A percentile compares a stretch with the other conserved stretches of the same genome.
Evolutionary conservation across 31 red algal species (phyloP).

Genomic region (Porphyra umbilicalis): DNA sequence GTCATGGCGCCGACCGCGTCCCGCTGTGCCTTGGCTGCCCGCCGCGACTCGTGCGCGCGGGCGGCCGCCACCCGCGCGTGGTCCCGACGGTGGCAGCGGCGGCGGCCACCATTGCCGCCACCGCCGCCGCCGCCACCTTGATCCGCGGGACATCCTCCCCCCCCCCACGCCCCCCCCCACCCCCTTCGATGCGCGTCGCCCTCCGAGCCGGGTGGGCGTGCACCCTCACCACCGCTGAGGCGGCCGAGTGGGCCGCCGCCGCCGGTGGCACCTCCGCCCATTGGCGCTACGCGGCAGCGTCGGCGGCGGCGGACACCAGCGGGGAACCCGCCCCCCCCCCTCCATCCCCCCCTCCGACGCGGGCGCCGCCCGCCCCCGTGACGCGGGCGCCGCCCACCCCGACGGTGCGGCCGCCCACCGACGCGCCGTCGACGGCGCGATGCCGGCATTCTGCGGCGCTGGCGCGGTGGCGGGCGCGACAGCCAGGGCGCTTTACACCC

Average conservation of each 20-base stretch:
- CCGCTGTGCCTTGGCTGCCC: too few species aligned
- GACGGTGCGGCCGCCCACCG: neutral
- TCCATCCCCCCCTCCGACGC: neutral
- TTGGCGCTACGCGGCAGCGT: neutral
- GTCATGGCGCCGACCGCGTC: too few species aligned
- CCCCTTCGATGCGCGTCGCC: conserved; percentile 1
- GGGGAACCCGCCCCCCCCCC: neutral
- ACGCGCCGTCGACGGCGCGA: neutral
- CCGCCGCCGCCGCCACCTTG: too few species aligned
- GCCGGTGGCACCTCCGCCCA: neutral
- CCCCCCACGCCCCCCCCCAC: neutral
- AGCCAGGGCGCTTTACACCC: neutral
- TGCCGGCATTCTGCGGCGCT: neutral
- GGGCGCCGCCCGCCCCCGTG: neutral
- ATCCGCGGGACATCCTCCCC: neutral
- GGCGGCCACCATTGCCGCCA: too few species aligned
- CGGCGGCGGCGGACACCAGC: neutral
- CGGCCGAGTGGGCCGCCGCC: conserved; percentile 9
- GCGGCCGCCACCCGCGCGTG: too few species aligned
- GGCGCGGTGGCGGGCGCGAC: neutral
- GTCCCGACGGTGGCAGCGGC: too few species aligned
- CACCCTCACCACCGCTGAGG: conserved; percentile 11
- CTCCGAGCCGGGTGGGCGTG: conserved; percentile 10
- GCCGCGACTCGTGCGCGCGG: too few species aligned
- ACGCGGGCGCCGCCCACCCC: neutral